Conservation (phyloP, 2,329 filamentous ascomycete species). For the Trichoderma gracile region DNA sequence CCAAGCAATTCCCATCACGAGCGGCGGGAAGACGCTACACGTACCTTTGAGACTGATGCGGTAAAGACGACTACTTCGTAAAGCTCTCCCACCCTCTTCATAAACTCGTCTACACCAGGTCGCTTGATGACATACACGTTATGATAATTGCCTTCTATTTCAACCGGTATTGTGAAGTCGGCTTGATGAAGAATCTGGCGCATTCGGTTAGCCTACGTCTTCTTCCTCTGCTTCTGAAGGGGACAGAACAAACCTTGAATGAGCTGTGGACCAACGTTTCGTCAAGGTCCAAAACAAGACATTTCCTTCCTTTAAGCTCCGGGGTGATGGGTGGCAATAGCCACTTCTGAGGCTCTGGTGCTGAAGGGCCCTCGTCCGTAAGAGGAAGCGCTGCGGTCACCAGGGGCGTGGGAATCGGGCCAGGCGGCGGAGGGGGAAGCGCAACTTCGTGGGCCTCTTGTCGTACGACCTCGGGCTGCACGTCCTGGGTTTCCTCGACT, state of each 20-base stretch:
- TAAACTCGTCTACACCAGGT: constrained; percentile 97
- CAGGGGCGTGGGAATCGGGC: constrained; percentile 47
- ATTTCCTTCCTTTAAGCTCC: constrained; percentile 84
- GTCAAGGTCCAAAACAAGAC: constrained; percentile 90
- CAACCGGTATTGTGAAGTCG: constrained; percentile 97
- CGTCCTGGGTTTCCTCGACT: constrained; percentile 52
- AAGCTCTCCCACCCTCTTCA: constrained; percentile 96
- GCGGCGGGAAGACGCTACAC: constrained; percentile 1
- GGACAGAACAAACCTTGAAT: constrained; percentile 72
- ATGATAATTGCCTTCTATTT: constrained; percentile 98
- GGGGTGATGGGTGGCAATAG: constrained; percentile 80
- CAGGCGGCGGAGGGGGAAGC: constrained; percentile 48
- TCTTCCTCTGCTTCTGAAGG: neutral
- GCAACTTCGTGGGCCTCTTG: constrained; percentile 38
- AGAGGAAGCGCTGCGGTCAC: constrained; percentile 44
- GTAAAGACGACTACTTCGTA: constrained; percentile 99
- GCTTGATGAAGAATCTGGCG: constrained; percentile 90
- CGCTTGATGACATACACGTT: constrained; percentile 99
- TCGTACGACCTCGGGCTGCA: constrained; percentile 40
- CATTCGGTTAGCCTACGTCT: constrained; percentile 23
- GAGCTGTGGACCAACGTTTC: constrained; percentile 98
- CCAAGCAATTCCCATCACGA: neutral
- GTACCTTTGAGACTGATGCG: constrained; percentile 93
- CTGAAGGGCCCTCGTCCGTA: constrained; percentile 46
- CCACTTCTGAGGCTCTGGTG: constrained; percentile 57